A percentile compares a stretch with the other conserved stretches of the same genome.
These are phyloP conservation scores for Tarenaya hassleriana DNA, from an alignment of 345 rosid species.

Conservation along the genomic window DNA sequence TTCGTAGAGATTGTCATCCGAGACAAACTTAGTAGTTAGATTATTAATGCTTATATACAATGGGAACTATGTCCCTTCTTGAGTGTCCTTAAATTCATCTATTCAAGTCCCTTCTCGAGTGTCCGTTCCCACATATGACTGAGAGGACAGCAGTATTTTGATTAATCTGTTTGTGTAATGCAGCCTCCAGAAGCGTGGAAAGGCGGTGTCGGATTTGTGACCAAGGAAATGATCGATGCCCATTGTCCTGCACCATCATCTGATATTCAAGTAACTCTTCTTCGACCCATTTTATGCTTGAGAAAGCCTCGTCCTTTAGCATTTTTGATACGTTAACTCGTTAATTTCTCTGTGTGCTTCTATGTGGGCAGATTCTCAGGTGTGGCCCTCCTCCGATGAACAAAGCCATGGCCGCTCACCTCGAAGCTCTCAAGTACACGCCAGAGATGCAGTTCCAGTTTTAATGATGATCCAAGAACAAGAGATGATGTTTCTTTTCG, in stretches of 20 bases:
- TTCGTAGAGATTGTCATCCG: too few relatives aligned
- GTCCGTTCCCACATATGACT: too few relatives aligned
- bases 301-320: too few relatives aligned
- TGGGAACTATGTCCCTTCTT: too few relatives aligned
- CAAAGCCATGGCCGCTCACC: conserved; percentile 90
- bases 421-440: conserved; percentile 67
- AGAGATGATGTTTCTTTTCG: too few relatives aligned
- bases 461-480: conserved; percentile 29
- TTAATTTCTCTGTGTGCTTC: too few relatives aligned
- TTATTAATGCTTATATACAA: too few relatives aligned
- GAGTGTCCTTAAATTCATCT: too few relatives aligned
- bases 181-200: conserved; percentile 93
- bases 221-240: conserved; percentile 80
- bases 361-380: conserved; percentile 54
- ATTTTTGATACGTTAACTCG: too few relatives aligned
- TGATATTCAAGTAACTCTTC: conserved; percentile 49
- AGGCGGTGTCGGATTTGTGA: conserved; percentile 83
- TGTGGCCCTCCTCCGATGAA: conserved; percentile 99
- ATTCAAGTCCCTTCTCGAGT: too few relatives aligned
- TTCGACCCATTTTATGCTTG: conserved; percentile 8
- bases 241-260: conserved; percentile 79
- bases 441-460: conserved; percentile 93
- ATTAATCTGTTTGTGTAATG: conserved; percentile 1
- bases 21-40: too few relatives aligned
- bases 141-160: too few relatives aligned